A percentile compares a stretch with the other conserved stretches of the same genome.
Conservation (phyloP, 495 filamentous ascomycete genomes). For the Zalerion maritima region DNA sequence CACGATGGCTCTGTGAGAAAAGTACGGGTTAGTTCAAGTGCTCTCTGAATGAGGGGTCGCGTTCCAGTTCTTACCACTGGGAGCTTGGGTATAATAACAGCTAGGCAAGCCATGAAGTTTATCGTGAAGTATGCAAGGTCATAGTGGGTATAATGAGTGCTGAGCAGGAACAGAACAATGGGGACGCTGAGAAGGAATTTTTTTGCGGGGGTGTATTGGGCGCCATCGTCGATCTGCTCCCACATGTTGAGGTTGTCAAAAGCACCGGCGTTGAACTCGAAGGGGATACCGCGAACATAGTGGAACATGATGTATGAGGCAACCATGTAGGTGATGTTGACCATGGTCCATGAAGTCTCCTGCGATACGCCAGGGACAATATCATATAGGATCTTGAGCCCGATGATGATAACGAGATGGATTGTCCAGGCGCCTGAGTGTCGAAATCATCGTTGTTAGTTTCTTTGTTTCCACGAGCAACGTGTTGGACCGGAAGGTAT, state of each 20-base stretch:
- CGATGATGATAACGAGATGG: constrained; percentile 78
- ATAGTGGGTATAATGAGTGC: constrained; percentile 98
- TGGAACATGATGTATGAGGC: constrained; percentile 99
- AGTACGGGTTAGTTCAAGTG: constrained; percentile 5
- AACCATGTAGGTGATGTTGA: constrained; percentile 98
- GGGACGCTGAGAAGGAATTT: constrained; percentile 94
- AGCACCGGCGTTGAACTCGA: constrained; percentile 97
- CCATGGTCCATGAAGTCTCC: constrained; percentile 95
- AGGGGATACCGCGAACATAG: constrained; percentile 92
- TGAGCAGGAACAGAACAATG: constrained; percentile 83
- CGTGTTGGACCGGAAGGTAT: neutral
- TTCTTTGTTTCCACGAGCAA: constrained; percentile 1
- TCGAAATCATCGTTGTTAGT: neutral
- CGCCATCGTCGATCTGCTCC: constrained; percentile 99
- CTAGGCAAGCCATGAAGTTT: constrained; percentile 84
- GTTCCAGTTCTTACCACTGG: constrained; percentile 54
- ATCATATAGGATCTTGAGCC: constrained; percentile 89
- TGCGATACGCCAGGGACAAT: constrained; percentile 89
- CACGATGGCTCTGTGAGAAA: constrained; percentile 47
- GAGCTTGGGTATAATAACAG: constrained; percentile 87
- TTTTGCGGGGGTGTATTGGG: constrained; percentile 96
- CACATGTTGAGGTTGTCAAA: constrained; percentile 99
- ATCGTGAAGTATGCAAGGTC: constrained; percentile 91
- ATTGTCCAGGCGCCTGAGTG: constrained; percentile 84
- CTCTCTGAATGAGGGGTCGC: constrained; percentile 1